phyloP scores from a whole-genome alignment of 2,329 filamentous ascomycete species.

The Pseudocercospora ulei region DNA sequence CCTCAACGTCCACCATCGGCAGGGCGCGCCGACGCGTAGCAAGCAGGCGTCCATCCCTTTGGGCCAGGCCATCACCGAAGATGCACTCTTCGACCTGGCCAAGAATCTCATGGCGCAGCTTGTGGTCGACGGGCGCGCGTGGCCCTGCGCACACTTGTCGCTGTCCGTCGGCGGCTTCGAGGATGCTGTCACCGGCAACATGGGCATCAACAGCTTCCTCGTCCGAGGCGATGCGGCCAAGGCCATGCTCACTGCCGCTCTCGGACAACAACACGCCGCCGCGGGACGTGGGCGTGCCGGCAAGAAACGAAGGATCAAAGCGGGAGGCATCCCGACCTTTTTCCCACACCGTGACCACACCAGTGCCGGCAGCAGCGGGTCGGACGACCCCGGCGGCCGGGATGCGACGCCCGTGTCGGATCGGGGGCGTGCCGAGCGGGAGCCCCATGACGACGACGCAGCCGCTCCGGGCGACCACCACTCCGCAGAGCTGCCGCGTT shows the following conservation, averaged over 20 bases:
- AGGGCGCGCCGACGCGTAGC: slow-evolving; percentile 63
- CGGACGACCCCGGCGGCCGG: slow-evolving; percentile 13
- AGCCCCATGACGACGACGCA: slow-evolving; percentile 6
- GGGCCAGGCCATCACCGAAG: slow-evolving; percentile 63
- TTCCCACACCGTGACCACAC: slow-evolving; percentile 28
- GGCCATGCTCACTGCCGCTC: slow-evolving; percentile 33
- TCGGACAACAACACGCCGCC: slow-evolving; percentile 23
- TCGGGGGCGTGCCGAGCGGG: slow-evolving; percentile 5
- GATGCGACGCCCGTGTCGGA: slow-evolving; percentile 2
- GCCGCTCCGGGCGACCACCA: slow-evolving; percentile 5
- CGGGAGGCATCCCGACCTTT: slow-evolving; percentile 33
- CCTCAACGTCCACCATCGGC: slow-evolving; percentile 73
- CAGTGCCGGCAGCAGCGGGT: slow-evolving; percentile 20
- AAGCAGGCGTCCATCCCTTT: slow-evolving; percentile 66
- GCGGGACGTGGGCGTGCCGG: slow-evolving; percentile 24
- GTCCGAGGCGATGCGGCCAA: slow-evolving; percentile 54
- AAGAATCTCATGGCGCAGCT: slow-evolving; percentile 69
- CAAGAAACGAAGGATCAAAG: slow-evolving; percentile 35
- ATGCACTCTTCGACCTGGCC: slow-evolving; percentile 62
- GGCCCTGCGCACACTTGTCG: slow-evolving; percentile 87
- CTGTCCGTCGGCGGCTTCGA: slow-evolving; percentile 87
- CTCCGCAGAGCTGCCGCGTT: neutral
- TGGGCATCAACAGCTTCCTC: slow-evolving; percentile 78
- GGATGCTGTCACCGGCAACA: slow-evolving; percentile 72
- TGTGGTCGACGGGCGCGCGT: slow-evolving; percentile 64